Base-by-base conservation (phyloP, 805 yeast species). In the Wickerhamomyces alni region DNA sequence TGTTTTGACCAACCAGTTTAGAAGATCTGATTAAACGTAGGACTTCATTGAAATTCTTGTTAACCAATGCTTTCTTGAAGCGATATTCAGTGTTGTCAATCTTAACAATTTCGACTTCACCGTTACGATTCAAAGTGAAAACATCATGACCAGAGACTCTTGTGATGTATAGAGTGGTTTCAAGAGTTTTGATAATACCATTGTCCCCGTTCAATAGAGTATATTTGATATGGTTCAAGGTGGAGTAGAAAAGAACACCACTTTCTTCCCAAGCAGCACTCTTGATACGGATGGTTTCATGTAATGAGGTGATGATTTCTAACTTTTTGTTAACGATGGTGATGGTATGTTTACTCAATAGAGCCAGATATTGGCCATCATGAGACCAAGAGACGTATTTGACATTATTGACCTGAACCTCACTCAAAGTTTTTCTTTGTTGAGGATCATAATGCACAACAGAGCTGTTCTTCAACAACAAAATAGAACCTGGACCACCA, bases 31-130 rank as follows among this genome's bases (percentile, higher is more conserved):
- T 93, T 50, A 93, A 78, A 50, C 96, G 77, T 50, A 89, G 72
- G 16, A 93, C 98, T 65, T 93, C 99, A 50, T 77, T 78, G 67
- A 87, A 91, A 62, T 93, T 87, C 60, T 82, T 83, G 67, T 82
- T 87, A 31, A 91, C 83, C 50, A 93, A 70, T 8, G 99, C 95
- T 57, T 80, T 83, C 70, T 93, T 93, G 75, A 93, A 93, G 55
- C 97, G 77, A 68, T 86, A 93, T 67, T 93, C 99, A 26, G 98
- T 91, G 30, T 98, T 96, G 60, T 93, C 99, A 51, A 94, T 87
- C 24, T 70, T 60, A 40, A 88, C 61, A 33, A 76, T 74, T 58
- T 87, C 89, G 40, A 87, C 89, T 54, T 80, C 80, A 42, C 97
- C 97, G 17, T 72, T 75, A 60, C 99, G 81, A 62, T 77, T 84